phyloP scores from a whole-genome alignment of 2,329 filamentous ascomycete genomes.

The Pseudogymnoascus sp. region DNA sequence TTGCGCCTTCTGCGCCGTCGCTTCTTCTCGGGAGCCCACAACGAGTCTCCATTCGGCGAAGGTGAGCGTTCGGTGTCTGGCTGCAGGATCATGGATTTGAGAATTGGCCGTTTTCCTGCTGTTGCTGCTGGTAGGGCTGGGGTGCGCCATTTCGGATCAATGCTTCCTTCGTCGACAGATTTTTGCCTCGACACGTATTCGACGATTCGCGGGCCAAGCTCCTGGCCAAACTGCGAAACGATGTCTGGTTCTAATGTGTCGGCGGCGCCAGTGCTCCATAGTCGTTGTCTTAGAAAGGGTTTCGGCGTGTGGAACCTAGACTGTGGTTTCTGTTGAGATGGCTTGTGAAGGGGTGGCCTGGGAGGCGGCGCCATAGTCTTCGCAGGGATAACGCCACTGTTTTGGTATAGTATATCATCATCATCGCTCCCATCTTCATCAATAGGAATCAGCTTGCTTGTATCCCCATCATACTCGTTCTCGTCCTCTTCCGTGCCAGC shows the following conservation, averaged over 20 bases:
- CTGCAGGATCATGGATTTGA: constrained; percentile 19
- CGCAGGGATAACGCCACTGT: neutral
- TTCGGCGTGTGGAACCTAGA: neutral
- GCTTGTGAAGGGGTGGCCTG: neutral
- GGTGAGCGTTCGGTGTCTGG: constrained; percentile 21
- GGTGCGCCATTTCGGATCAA: constrained; percentile 26
- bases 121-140: constrained; percentile 20
- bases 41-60: constrained; percentile 24
- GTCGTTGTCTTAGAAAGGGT: neutral
- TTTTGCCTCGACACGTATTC: constrained; percentile 25
- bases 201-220: constrained; percentile 26
- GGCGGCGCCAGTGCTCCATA: neutral
- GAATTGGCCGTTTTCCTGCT: constrained; percentile 16
- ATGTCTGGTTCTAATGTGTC: constrained; percentile 27
- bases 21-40: constrained; percentile 26
- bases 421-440: constrained; percentile 3
- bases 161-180: constrained; percentile 19
- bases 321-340: neutral
- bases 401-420: constrained; percentile 8
- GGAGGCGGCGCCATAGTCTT: neutral
- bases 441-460: neutral
- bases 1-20: constrained; percentile 13
- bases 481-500: neutral
- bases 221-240: constrained; percentile 25
- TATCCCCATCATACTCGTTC: neutral